Conservation (phyloP, 2,329 filamentous ascomycete genomes). For the Pseudocercospora cruenta region DNA sequence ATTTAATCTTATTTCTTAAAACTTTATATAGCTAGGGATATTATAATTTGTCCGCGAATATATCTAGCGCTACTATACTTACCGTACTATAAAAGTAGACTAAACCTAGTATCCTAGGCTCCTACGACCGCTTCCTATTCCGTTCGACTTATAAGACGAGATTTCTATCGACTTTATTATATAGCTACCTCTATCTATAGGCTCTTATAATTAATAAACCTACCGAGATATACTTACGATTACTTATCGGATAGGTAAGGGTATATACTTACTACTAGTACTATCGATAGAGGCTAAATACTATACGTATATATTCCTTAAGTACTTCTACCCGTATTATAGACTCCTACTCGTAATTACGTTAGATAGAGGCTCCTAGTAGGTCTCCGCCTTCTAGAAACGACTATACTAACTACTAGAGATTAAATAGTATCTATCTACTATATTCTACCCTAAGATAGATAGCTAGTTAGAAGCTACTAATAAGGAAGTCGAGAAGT, state of each 20-base stretch:
- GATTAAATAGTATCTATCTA: not conserved
- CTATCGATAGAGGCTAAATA: not conserved
- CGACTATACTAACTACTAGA: slow-evolving; percentile 5
- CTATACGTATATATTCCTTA: not conserved
- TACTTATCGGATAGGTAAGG: not conserved
- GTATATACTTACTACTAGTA: not conserved
- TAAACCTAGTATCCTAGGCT: not conserved
- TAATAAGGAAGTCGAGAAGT: not conserved
- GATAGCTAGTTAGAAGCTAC: not conserved
- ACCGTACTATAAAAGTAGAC: too few relatives aligned
- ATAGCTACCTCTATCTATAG: not conserved
- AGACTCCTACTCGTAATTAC: not conserved
- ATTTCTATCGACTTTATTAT: not conserved
- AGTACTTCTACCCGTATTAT: not conserved
- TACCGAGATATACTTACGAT: not conserved
- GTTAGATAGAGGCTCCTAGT: not conserved
- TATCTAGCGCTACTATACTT: too few relatives aligned
- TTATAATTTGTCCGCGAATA: too few relatives aligned
- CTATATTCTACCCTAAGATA: not conserved
- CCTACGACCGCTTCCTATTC: not conserved
- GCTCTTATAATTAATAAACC: not conserved
- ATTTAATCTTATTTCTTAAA: too few relatives aligned
- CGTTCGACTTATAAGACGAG: not conserved
- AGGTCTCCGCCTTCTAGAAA: not conserved
- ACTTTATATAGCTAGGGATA: too few relatives aligned